Base-by-base conservation (phyloP, 192 early-diverging fungal genomes). In the Obelidium mucronatum region DNA sequence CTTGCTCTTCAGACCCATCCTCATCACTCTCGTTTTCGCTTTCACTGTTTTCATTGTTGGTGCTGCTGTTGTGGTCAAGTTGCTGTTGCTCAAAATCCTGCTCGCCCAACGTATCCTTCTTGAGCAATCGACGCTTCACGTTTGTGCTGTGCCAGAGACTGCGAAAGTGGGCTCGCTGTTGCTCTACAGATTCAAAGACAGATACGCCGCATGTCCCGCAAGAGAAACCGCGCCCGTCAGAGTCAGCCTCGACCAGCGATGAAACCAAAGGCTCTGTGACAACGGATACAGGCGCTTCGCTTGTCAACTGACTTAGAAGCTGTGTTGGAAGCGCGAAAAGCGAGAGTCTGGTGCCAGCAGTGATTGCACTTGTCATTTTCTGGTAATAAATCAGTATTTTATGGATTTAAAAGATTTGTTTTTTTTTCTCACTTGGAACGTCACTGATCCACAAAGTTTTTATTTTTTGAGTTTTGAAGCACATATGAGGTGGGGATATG, bases 111-210 rank as follows among this genome's bases (percentile, higher is more conserved):
- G 86, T 77, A 8, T 62, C 62, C 34, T 64, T 26, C 17, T 35
- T 44, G 11, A 33, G 34, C 30, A 82, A 13, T 70, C 97, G 96
- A 73, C 97, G 92, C 87, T 97, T 97, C 37, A 98, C 80, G 81
- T 99, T 99, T 87, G 97, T 97, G 28, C 95, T 87, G 73, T 99
- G 98, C 97, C 98, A 99, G 85, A 98, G 95, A 37, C 92, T 90
- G 37, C 90, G 87, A 79, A 97, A 96, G 85, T 99, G 98, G 33
- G 89, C 86, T 53, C 97, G 86, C 85, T 99, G 98, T 69, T 87
- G 80, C 36, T 96, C 94, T 17, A 94, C 90, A 2, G 92, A 87
- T 76, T 88, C 82, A 80, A 99, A 99, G 11, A 93, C 92, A 13
- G 95, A 92, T 76, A 98, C 92, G 81, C 97, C 72, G 63, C 74